A percentile compares a stretch with the other conserved stretches of the same genome.
Conservation (phyloP, 1,139 yeast species). For the Protomyces gravidus region DNA sequence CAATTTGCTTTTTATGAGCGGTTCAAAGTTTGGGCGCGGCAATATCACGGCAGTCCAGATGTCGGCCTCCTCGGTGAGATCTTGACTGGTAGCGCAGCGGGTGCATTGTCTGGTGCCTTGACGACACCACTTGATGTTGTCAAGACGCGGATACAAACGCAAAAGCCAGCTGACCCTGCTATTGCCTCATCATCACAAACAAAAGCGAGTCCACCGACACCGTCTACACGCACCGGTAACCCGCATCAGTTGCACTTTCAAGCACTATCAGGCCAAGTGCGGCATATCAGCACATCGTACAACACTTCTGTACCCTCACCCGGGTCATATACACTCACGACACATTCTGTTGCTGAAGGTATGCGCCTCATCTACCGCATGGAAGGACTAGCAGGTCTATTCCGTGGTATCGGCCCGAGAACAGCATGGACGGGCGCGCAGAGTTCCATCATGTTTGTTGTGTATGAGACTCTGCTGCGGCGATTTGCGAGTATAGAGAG, state of each 20-base stretch:
- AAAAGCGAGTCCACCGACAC: neutral
- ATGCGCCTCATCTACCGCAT: slow-evolving; percentile 59
- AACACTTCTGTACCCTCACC: slow-evolving; percentile 36
- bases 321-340: slow-evolving; percentile 33
- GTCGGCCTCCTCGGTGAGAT: slow-evolving; percentile 62
- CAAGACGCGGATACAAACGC: slow-evolving; percentile 89
- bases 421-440: slow-evolving; percentile 95
- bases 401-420: slow-evolving; percentile 94
- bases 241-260: slow-evolving; percentile 14
- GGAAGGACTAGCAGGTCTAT: slow-evolving; percentile 76
- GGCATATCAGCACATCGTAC: slow-evolving; percentile 33
- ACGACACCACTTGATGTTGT: slow-evolving; percentile 89
- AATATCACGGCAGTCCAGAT: slow-evolving; percentile 39
- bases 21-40: slow-evolving; percentile 39
- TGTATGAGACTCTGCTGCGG: slow-evolving; percentile 55
- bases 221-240: slow-evolving; percentile 11
- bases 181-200: neutral
- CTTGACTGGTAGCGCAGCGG: slow-evolving; percentile 90
- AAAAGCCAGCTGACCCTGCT: slow-evolving; percentile 37
- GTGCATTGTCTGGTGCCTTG: slow-evolving; percentile 76
- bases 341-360: slow-evolving; percentile 48
- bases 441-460: slow-evolving; percentile 85
- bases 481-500: slow-evolving; percentile 31
- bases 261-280: slow-evolving; percentile 19
- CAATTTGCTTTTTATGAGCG: slow-evolving; percentile 92